Evolutionary conservation across 495 filamentous ascomycete species (phyloP).

Genomic region (Cercophora newfieldiana): DNA sequence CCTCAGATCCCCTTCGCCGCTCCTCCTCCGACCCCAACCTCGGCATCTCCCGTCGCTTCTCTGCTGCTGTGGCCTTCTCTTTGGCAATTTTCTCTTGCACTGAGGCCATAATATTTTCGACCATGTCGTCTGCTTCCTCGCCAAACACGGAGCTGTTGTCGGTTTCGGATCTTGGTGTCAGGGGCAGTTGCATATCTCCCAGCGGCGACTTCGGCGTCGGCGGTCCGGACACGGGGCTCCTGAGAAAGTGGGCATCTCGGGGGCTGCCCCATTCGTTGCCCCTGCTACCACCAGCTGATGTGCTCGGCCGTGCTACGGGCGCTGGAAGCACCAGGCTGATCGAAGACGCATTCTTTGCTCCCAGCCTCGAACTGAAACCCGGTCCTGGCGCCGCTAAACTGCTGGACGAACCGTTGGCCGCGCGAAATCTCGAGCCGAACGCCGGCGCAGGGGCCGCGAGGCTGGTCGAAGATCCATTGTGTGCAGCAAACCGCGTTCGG

Average conservation of each 20-base stretch:
- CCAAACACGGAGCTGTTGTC: constrained; percentile 29
- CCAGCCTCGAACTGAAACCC: constrained; percentile 21
- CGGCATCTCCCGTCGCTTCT: constrained; percentile 23
- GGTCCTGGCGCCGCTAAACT: constrained; percentile 32
- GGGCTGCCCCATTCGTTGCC: constrained; percentile 41
- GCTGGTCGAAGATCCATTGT: constrained; percentile 29
- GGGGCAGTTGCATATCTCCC: constrained; percentile 27
- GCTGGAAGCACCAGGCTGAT: constrained; percentile 24
- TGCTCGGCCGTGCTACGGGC: constrained; percentile 30
- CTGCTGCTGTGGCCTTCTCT: constrained; percentile 21
- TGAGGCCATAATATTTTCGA: constrained; percentile 32
- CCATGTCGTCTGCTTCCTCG: constrained; percentile 36
- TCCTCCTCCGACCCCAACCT: constrained; percentile 31
- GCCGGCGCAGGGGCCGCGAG: constrained; percentile 24
- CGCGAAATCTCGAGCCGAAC: constrained; percentile 14
- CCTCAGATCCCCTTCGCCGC: constrained; percentile 28
- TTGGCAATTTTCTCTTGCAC: constrained; percentile 26
- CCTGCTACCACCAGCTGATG: constrained; percentile 32
- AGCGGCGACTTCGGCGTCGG: constrained; percentile 37
- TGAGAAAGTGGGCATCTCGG: constrained; percentile 42
- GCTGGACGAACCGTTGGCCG: constrained; percentile 27
- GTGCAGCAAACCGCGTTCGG: constrained; percentile 31
- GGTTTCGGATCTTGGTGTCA: constrained; percentile 24
- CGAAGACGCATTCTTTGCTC: constrained; percentile 24
- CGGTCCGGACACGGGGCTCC: constrained; percentile 20